phyloP scores from a whole-genome alignment of 2,329 filamentous ascomycete genomes.

The Pseudogymnoascus pannorum region DNA sequence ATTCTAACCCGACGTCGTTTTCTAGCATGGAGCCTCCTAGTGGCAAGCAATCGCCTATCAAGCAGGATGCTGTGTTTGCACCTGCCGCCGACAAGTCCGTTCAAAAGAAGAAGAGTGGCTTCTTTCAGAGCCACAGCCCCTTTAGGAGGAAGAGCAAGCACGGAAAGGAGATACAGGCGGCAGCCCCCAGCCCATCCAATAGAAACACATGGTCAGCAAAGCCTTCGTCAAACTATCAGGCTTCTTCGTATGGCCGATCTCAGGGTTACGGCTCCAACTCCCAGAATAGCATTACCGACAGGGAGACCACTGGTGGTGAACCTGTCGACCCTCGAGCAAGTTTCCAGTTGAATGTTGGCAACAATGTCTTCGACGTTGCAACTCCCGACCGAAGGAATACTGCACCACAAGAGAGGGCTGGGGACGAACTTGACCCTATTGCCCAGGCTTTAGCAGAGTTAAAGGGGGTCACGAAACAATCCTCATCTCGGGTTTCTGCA shows the following conservation, averaged over 20 bases:
- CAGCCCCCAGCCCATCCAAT: conserved; percentile 31
- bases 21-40: conserved; percentile 77
- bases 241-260: conserved; percentile 24
- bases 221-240: background rate
- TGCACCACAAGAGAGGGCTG: conserved; percentile 39
- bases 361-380: conserved; percentile 91
- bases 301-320: conserved; percentile 62
- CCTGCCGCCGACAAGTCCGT: conserved; percentile 58
- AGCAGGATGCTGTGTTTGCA: conserved; percentile 45
- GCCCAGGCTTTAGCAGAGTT: conserved; percentile 87
- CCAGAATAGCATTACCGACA: conserved; percentile 31
- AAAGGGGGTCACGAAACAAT: conserved; percentile 77
- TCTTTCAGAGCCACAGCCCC: conserved; percentile 88
- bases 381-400: conserved; percentile 58
- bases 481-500: conserved; percentile 78
- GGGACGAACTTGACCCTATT: conserved; percentile 70
- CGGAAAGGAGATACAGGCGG: conserved; percentile 54
- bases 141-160: conserved; percentile 87
- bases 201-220: conserved; percentile 51
- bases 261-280: conserved; percentile 35
- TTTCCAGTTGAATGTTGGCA: conserved; percentile 87
- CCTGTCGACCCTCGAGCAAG: conserved; percentile 87
- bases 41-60: conserved; percentile 66
- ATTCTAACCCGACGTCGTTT: conserved; percentile 81
- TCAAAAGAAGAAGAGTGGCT: conserved; percentile 64